These are phyloP conservation scores for Colletotrichum theobromicola DNA, from an alignment of 2,329 filamentous ascomycete genomes.

Conservation along the genomic window DNA sequence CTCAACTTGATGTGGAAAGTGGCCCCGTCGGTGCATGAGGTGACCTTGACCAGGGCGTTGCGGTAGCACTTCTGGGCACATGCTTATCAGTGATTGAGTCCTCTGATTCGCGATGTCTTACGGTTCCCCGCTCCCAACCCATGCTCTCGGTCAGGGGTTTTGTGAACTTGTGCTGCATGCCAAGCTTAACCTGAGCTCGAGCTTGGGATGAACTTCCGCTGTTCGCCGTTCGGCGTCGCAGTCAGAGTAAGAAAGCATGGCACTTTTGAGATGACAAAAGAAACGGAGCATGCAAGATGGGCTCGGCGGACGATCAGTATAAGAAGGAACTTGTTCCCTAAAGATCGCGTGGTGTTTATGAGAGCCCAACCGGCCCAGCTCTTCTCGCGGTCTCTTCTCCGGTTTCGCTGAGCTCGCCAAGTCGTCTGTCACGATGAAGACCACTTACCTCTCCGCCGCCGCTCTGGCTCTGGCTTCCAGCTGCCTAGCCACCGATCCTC, in stretches of 20 bases:
- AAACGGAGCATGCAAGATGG: neutral
- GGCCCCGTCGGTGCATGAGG: neutral
- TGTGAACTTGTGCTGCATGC: neutral
- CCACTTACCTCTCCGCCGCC: constrained; percentile 1
- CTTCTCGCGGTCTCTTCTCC: neutral
- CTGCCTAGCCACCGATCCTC: constrained; percentile 26
- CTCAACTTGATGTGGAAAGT: neutral
- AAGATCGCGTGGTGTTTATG: neutral
- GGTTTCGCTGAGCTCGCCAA: neutral
- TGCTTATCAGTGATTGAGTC: constrained; percentile 14
- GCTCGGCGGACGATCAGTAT: neutral
- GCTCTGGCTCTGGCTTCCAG: constrained; percentile 12
- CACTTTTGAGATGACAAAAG: neutral
- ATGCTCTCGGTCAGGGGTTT: neutral
- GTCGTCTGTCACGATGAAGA: constrained; percentile 13
- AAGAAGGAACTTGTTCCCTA: neutral
- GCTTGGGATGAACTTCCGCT: neutral
- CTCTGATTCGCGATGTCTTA: neutral
- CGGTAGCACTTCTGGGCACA: neutral
- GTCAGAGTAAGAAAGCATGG: neutral
- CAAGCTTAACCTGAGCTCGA: constrained; percentile 9
- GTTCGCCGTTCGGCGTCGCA: neutral
- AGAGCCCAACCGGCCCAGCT: neutral
- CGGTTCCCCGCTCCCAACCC: neutral
- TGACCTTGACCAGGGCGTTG: neutral